phyloP scores from a whole-genome alignment of 805 yeast species.

The Sporopachydermia lactativora region DNA sequence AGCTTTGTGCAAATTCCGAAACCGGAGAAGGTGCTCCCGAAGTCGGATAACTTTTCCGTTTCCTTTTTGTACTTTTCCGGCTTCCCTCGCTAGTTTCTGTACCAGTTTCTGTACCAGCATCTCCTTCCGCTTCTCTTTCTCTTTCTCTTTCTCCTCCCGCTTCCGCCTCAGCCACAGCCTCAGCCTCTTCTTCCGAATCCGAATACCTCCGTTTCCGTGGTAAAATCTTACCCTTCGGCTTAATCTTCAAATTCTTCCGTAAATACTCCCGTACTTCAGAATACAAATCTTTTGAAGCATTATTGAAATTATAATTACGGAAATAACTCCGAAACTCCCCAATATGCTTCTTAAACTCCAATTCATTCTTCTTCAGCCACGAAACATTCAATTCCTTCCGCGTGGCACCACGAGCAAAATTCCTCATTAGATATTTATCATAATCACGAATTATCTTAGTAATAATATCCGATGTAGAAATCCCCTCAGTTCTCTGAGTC shows the following conservation, averaged over 20 bases:
- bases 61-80: no score
- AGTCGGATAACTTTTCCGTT: no score
- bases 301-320: slow-evolving; percentile 56
- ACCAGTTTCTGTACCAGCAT: no score
- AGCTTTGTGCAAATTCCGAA: background rate
- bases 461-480: slow-evolving; percentile 90
- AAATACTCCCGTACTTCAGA: slow-evolving; percentile 71
- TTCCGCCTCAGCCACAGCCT: no score
- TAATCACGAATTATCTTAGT: slow-evolving; percentile 91
- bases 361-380: slow-evolving; percentile 94
- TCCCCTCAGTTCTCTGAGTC: slow-evolving; percentile 94
- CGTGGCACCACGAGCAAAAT: slow-evolving; percentile 95
- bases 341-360: slow-evolving; percentile 85
- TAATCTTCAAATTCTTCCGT: slow-evolving; percentile 25
- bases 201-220: background rate
- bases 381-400: slow-evolving; percentile 92
- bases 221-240: background rate
- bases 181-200: no score
- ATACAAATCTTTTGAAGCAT: slow-evolving; percentile 69
- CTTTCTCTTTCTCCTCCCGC: no score
- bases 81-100: no score
- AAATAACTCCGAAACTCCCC: slow-evolving; percentile 77
- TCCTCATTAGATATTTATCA: slow-evolving; percentile 92
- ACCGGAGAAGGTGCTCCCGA: slow-evolving; percentile 2
- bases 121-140: no score